These are phyloP conservation scores for Rhododendron griersonianum DNA, from an alignment of 148 eudicot genomes.

Conservation along the genomic window DNA sequence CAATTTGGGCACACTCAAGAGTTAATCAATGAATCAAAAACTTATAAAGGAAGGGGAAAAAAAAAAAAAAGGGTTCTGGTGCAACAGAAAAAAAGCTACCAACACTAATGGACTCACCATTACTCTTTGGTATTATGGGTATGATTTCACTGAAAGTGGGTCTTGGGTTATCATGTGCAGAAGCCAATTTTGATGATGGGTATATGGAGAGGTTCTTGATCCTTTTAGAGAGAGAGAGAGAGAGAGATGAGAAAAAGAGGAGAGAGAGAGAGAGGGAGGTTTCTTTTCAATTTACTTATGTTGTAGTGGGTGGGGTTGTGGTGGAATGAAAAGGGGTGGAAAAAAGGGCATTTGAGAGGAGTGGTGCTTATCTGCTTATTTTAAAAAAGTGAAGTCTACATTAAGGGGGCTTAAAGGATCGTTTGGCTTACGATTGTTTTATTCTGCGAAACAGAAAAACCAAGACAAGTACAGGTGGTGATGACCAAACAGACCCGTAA, in stretches of 20 bases:
- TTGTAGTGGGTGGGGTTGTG: not conserved
- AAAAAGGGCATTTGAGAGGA: not conserved
- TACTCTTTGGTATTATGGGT: not conserved
- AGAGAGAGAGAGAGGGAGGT: not conserved
- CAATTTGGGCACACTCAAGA: not conserved
- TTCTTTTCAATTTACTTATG: not conserved
- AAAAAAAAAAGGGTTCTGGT: no score
- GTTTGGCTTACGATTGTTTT: not conserved
- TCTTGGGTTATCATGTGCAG: not conserved
- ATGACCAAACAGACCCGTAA: not conserved
- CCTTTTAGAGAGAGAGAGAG: not conserved
- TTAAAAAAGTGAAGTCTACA: not conserved
- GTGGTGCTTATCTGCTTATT: slow-evolving; percentile 1
- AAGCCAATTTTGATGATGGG: not conserved
- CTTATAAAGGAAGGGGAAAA: not conserved
- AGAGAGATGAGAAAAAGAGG: not conserved
- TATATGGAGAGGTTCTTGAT: not conserved
- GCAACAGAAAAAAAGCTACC: not conserved
- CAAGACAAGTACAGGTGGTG: not conserved
- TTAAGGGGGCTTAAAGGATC: not conserved
- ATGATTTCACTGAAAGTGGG: not conserved
- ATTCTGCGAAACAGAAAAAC: not conserved
- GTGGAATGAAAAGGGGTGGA: not conserved
- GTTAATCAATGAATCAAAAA: not conserved
- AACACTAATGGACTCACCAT: not conserved